A percentile compares a stretch with the other conserved stretches of the same genome.
phyloP scores from a whole-genome alignment of 768 basidiomycete genomes.

The Hypholoma sublateritium region DNA sequence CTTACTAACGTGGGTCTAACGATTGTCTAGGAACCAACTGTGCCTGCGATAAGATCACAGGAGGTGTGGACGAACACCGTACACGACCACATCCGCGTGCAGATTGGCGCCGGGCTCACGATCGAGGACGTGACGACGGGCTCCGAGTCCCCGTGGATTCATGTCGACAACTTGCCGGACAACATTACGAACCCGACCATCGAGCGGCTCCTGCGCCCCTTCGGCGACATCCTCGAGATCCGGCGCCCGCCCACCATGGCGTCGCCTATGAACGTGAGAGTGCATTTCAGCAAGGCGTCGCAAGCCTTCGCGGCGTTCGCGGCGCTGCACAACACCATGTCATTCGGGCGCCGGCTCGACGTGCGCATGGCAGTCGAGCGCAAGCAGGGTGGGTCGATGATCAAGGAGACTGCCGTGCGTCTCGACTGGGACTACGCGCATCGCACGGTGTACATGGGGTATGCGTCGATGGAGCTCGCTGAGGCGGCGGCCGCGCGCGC shows the following conservation, averaged over 20 bases:
- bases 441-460: constrained; percentile 64
- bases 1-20: neutral
- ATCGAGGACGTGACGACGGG: constrained; percentile 59
- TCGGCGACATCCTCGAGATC: constrained; percentile 47
- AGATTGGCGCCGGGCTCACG: constrained; percentile 59
- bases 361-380: constrained; percentile 47
- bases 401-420: constrained; percentile 56
- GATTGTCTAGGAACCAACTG: neutral
- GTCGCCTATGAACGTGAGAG: constrained; percentile 33
- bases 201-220: constrained; percentile 36
- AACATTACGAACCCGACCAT: constrained; percentile 34
- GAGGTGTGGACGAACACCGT: constrained; percentile 24
- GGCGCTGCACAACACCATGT: constrained; percentile 44
- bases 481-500: constrained; percentile 47
- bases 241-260: constrained; percentile 8
- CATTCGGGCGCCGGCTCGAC: constrained; percentile 39
- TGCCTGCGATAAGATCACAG: neutral
- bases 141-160: constrained; percentile 67
- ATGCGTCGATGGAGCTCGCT: constrained; percentile 47
- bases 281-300: constrained; percentile 45
- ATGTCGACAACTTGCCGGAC: constrained; percentile 49
- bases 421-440: constrained; percentile 61
- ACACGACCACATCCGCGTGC: constrained; percentile 55
- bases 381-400: constrained; percentile 30
- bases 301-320: constrained; percentile 56